Evolutionary conservation across 805 yeast genomes (phyloP).

Genomic region (Metschnikowia colocasiae): DNA sequence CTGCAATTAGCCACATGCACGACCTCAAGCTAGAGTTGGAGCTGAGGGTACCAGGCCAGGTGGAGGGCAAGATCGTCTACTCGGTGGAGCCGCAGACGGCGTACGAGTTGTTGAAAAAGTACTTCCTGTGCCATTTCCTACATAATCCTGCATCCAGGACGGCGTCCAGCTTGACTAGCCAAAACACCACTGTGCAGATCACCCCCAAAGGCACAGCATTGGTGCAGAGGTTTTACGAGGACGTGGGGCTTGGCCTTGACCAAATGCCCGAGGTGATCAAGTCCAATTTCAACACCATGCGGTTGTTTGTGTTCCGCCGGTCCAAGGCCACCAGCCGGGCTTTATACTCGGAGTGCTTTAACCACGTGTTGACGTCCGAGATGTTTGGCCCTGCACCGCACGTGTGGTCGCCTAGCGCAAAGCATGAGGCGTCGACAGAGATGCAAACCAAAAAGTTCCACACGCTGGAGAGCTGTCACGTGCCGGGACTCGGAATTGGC

Average conservation of each 20-base stretch:
- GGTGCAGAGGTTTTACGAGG: conserved; percentile 56
- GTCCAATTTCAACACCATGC: conserved; percentile 68
- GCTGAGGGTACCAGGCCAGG: conserved; percentile 29
- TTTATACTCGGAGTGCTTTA: conserved; percentile 57
- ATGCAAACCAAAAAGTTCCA: neutral
- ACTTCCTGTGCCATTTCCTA: conserved; percentile 58
- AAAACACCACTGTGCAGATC: conserved; percentile 59
- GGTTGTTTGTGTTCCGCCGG: conserved; percentile 64
- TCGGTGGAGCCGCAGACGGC: conserved; percentile 49
- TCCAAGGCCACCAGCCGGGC: conserved; percentile 50
- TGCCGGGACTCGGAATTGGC: neutral
- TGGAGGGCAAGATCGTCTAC: conserved; percentile 55
- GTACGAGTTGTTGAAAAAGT: conserved; percentile 41
- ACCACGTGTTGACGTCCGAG: conserved; percentile 58
- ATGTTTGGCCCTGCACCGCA: conserved; percentile 68
- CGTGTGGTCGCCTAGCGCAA: conserved; percentile 58
- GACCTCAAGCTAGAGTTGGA: conserved; percentile 47
- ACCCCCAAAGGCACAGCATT: conserved; percentile 87
- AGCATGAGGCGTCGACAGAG: conserved; percentile 25
- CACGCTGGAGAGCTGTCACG: neutral
- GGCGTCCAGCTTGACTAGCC: conserved; percentile 39
- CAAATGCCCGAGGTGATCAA: conserved; percentile 45
- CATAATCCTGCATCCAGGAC: conserved; percentile 80
- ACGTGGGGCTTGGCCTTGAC: conserved; percentile 46
- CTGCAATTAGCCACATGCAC: conserved; percentile 52